A percentile compares a stretch with the other conserved stretches of the same genome.
phyloP scores from a whole-genome alignment of 495 filamentous ascomycete species.

The Entonaema liquescens region DNA sequence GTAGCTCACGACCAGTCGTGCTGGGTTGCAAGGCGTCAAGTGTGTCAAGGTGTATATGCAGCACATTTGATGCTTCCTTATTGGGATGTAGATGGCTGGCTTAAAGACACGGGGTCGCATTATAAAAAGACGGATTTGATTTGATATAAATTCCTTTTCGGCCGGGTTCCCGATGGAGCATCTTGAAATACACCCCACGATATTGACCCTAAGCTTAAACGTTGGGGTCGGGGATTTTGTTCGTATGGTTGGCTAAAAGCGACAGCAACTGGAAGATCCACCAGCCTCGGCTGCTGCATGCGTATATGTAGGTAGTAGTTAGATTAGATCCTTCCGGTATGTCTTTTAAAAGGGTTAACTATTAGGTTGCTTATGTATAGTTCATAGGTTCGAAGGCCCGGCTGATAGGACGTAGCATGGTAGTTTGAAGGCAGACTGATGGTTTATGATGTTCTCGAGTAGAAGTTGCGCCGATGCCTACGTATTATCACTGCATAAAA shows the following conservation, averaged over 20 bases:
- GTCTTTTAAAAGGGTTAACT: conserved; percentile 2
- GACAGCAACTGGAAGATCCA: conserved; percentile 21
- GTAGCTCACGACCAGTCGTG: background rate
- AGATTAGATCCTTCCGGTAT: conserved; percentile 30
- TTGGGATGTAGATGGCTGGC: background rate
- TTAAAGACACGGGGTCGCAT: background rate
- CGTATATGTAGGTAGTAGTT: conserved; percentile 5
- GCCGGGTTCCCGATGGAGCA: background rate
- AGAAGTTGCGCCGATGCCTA: conserved; percentile 19
- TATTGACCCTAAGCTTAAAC: conserved; percentile 11
- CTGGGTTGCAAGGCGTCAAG: background rate
- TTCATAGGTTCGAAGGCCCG: background rate
- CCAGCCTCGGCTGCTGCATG: conserved; percentile 13
- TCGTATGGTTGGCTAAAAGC: conserved; percentile 12
- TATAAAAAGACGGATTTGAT: background rate
- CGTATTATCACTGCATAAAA: background rate
- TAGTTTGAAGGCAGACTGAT: background rate
- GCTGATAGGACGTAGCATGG: background rate
- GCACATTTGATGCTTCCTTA: background rate
- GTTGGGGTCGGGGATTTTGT: conserved; percentile 12
- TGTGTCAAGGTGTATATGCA: background rate
- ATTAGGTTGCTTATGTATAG: background rate
- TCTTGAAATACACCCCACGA: conserved; percentile 23
- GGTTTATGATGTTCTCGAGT: background rate
- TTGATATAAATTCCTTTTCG: background rate